Base-by-base conservation (phyloP, 2,329 filamentous ascomycete species). In the Monilinia laxa region DNA sequence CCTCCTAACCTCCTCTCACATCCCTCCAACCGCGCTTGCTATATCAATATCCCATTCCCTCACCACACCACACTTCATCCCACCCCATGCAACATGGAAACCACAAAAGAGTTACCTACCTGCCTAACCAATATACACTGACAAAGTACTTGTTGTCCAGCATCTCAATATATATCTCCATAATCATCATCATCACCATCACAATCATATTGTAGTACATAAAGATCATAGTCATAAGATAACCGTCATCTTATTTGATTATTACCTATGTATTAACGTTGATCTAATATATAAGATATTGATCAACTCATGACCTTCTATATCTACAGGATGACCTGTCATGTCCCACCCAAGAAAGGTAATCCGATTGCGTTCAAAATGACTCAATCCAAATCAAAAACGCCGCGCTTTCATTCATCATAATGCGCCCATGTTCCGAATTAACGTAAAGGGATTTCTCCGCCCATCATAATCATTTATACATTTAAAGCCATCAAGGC, bases 351-450 rank as follows among this genome's bases (percentile, higher is more conserved):
- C 20, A 16, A 23, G n/a, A 47, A 62, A 66, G 23, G 28, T 38
- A 42, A 60, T 12, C 57, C 23, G 25, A 25, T 40, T 28, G 58
- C 55, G 53, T 62, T 42, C 55, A 40, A 25, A 62, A 53, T 25
- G 59, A 45, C 62, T 52, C 47, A 51, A 51, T 28, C 23, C 40
- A 59, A 49, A 51, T 57, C 12, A n/a, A 72, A 71, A 40, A 40
- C 70, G 68, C 71, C 70, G 67, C 71, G 71, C 70, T 70, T 42
- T 69, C 65, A 70, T 55, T 71, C 45, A 57, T 65, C 63, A 66
- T 71, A 68, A 70, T 70, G 70, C 70, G 70, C 68, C 67, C 64
- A 69, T 70, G 64, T 62, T 52, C 40, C 35, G 47, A 62, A 52
- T 64, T 45, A 35, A 62, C 45, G 59, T 64, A 31, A n/a, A 23